These are phyloP conservation scores for Sporobolomyces roseus DNA, from an alignment of 768 basidiomycete genomes.

Conservation along the genomic window DNA sequence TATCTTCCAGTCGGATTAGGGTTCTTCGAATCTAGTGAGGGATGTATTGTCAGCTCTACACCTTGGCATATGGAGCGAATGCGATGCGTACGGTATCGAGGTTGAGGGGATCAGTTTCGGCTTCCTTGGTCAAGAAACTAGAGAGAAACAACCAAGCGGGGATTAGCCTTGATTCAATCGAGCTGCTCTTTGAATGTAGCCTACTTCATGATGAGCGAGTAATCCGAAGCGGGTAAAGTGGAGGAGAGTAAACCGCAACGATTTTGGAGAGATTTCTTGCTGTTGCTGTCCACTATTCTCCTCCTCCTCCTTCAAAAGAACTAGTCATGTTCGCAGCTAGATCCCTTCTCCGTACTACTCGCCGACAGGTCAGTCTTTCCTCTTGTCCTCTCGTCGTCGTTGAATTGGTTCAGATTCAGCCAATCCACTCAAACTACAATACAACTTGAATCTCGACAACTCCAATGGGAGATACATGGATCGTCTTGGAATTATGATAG, in stretches of 20 bases:
- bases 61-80: too few relatives aligned
- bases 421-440: background rate
- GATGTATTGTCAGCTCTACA: conserved; percentile 50
- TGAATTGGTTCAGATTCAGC: background rate
- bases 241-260: too few relatives aligned
- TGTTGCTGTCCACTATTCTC: background rate
- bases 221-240: background rate
- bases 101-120: conserved; percentile 29
- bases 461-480: too few relatives aligned
- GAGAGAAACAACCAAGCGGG: background rate
- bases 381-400: background rate
- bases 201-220: conserved; percentile 16
- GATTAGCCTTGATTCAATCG: too few relatives aligned
- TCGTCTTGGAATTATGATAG: too few relatives aligned
- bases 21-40: conserved; percentile 68
- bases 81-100: conserved; percentile 28
- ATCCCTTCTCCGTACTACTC: conserved; percentile 3
- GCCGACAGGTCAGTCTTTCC: conserved; percentile 13
- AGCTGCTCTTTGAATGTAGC: too few relatives aligned
- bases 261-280: too few relatives aligned
- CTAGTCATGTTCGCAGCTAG: conserved; percentile 15
- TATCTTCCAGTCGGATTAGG: conserved; percentile 87
- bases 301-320: background rate
- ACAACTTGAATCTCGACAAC: background rate
- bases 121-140: conserved; percentile 31